phyloP scores from a whole-genome alignment of 164 flowering plant genomes.

The Vitis amurensis region DNA sequence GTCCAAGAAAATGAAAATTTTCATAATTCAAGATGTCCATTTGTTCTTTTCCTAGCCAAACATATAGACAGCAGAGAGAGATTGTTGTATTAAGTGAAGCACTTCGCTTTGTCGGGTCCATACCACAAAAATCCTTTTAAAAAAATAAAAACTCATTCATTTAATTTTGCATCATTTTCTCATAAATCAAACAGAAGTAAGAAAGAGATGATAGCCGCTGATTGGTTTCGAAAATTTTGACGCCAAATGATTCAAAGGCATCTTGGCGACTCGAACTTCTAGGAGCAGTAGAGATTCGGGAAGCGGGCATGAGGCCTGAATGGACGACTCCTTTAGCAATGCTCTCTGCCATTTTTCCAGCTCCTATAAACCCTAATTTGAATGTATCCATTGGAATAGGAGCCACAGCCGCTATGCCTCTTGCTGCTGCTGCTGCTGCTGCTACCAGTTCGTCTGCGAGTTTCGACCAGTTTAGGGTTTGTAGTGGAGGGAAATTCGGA shows the following conservation, averaged over 20 bases:
- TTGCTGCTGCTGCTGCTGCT: too few relatives aligned
- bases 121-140: too few relatives aligned
- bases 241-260: constrained; percentile 72
- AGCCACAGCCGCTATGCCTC: constrained; percentile 28
- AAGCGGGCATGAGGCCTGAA: constrained; percentile 73
- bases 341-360: constrained; percentile 97
- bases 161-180: too few relatives aligned
- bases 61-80: constrained; percentile 5
- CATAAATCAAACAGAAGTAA: too few relatives aligned
- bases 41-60: neutral
- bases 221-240: constrained; percentile 29
- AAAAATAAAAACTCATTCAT: too few relatives aligned
- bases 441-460: too few relatives aligned
- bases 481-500: too few relatives aligned
- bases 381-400: constrained; percentile 52
- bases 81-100: neutral
- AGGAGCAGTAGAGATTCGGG: constrained; percentile 66
- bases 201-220: too few relatives aligned
- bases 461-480: too few relatives aligned
- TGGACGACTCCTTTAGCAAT: constrained; percentile 77
- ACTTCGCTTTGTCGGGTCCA: constrained; percentile 43
- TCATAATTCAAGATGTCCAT: too few relatives aligned
- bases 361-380: constrained; percentile 85
- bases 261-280: constrained; percentile 35
- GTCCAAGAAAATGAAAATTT: too few relatives aligned